These are phyloP conservation scores for Fusarium zealandicum DNA, from an alignment of 2,329 filamentous ascomycete genomes.

Conservation along the genomic window DNA sequence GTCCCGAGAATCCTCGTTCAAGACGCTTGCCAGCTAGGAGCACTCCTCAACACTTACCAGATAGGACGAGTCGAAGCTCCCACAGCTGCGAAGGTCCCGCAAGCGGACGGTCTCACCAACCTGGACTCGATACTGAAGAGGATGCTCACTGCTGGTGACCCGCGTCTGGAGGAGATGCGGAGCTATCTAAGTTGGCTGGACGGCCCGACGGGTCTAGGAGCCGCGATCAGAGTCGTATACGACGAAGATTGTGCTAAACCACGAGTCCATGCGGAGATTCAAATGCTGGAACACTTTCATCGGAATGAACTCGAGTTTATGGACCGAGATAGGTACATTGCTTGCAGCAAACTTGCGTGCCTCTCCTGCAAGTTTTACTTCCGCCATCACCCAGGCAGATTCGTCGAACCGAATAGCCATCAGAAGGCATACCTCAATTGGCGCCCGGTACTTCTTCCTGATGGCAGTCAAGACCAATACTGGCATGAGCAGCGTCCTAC, in stretches of 20 bases:
- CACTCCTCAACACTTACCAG: conserved; percentile 44
- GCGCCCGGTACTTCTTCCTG: conserved; percentile 39
- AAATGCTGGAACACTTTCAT: conserved; percentile 56
- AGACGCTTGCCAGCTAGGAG: conserved; percentile 40
- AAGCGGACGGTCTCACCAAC: conserved; percentile 40
- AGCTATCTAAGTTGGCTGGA: conserved; percentile 8
- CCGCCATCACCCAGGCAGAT: conserved; percentile 46
- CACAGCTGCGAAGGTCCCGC: conserved; percentile 27
- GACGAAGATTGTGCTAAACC: conserved; percentile 34
- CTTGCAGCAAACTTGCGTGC: conserved; percentile 60
- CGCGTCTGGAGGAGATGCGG: conserved; percentile 1
- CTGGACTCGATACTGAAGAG: conserved; percentile 44
- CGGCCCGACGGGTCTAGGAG: conserved; percentile 3
- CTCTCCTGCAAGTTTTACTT: conserved; percentile 58
- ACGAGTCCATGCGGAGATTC: conserved; percentile 27
- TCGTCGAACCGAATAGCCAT: conserved; percentile 47
- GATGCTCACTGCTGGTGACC: conserved; percentile 37
- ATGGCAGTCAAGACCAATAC: conserved; percentile 10
- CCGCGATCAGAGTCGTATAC: conserved; percentile 18
- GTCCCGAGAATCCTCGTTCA: conserved; percentile 49
- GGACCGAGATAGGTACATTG: conserved; percentile 54
- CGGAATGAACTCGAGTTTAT: conserved; percentile 44
- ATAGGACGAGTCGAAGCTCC: conserved; percentile 36
- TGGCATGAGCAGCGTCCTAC: conserved; percentile 3
- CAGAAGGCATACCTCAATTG: conserved; percentile 52